These are phyloP conservation scores for Furculomyces boomerangus DNA, from an alignment of 371 early-diverging fungal species.

Conservation along the genomic window DNA sequence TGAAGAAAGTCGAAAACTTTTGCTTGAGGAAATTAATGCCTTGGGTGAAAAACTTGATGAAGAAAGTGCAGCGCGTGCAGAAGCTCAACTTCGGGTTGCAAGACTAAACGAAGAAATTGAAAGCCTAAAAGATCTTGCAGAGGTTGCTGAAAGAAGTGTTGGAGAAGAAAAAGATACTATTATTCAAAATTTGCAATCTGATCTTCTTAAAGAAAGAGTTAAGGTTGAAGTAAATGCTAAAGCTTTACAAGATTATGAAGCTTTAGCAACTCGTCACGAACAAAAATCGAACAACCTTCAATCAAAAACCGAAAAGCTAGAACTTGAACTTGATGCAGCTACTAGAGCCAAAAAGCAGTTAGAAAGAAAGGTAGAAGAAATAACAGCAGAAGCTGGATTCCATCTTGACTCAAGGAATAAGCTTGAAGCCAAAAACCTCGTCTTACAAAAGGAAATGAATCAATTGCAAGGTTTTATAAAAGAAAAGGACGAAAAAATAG, in stretches of 20 bases:
- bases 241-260: slow-evolving; percentile 50
- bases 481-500: slow-evolving; percentile 28
- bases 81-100: slow-evolving; percentile 44
- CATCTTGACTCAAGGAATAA: slow-evolving; percentile 27
- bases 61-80: slow-evolving; percentile 38
- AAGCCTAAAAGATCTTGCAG: slow-evolving; percentile 39
- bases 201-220: slow-evolving; percentile 30
- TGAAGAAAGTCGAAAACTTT: slow-evolving; percentile 52
- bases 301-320: slow-evolving; percentile 41
- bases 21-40: slow-evolving; percentile 54
- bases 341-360: slow-evolving; percentile 41
- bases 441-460: slow-evolving; percentile 38
- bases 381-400: slow-evolving; percentile 31
- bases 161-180: slow-evolving; percentile 48
- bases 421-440: slow-evolving; percentile 41
- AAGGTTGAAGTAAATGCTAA: slow-evolving; percentile 44
- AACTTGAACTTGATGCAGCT: slow-evolving; percentile 35
- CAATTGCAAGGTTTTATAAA: slow-evolving; percentile 20
- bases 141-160: slow-evolving; percentile 17
- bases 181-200: slow-evolving; percentile 46
- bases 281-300: slow-evolving; percentile 49
- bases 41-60: slow-evolving; percentile 57
- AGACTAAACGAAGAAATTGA: slow-evolving; percentile 36
- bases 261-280: slow-evolving; percentile 53
- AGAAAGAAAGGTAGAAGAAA: slow-evolving; percentile 45